phyloP scores from a whole-genome alignment of 495 filamentous ascomycete species.

The Trichodelitschia bisporula region DNA sequence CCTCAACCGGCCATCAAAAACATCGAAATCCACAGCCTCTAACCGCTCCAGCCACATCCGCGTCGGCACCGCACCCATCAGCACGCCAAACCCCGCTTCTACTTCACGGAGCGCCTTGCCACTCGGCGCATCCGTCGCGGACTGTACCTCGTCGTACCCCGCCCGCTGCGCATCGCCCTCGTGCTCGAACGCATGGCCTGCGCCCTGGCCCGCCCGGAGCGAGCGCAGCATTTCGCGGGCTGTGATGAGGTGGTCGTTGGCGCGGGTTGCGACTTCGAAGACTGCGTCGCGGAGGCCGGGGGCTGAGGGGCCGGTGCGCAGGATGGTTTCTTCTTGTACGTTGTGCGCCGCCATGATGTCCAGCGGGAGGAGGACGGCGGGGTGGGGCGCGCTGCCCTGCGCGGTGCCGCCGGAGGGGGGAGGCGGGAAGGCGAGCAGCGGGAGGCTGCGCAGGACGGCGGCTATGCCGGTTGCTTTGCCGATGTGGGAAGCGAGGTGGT shows the following conservation, averaged over 20 bases:
- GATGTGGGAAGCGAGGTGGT: slow-evolving; percentile 82
- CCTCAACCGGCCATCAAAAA: slow-evolving; percentile 39
- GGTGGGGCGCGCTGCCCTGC: slow-evolving; percentile 15
- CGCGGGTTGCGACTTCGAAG: slow-evolving; percentile 74
- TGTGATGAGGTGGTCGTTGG: slow-evolving; percentile 87
- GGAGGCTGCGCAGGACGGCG: slow-evolving; percentile 60
- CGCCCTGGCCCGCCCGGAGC: slow-evolving; percentile 40
- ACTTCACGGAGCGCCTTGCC: slow-evolving; percentile 8
- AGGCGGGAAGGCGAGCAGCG: slow-evolving; percentile 55
- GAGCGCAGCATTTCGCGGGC: slow-evolving; percentile 75
- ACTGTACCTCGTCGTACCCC: slow-evolving; percentile 6
- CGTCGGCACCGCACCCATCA: slow-evolving; percentile 59
- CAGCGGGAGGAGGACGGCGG: slow-evolving; percentile 49
- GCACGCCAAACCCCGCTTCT: slow-evolving; percentile 34
- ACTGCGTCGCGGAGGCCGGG: slow-evolving; percentile 67
- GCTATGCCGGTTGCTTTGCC: slow-evolving; percentile 81
- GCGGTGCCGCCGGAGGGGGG: slow-evolving; percentile 24
- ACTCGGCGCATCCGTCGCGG: slow-evolving; percentile 4
- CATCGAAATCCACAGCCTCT: slow-evolving; percentile 61
- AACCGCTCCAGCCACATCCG: slow-evolving; percentile 53
- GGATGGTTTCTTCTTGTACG: slow-evolving; percentile 68
- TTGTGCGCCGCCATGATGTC: slow-evolving; percentile 68
- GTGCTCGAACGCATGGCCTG: slow-evolving; percentile 72
- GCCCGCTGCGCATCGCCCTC: slow-evolving; percentile 37
- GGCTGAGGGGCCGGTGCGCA: slow-evolving; percentile 52